Conservation (phyloP, 176 grass and related monocot species). For the Canna indica region DNA sequence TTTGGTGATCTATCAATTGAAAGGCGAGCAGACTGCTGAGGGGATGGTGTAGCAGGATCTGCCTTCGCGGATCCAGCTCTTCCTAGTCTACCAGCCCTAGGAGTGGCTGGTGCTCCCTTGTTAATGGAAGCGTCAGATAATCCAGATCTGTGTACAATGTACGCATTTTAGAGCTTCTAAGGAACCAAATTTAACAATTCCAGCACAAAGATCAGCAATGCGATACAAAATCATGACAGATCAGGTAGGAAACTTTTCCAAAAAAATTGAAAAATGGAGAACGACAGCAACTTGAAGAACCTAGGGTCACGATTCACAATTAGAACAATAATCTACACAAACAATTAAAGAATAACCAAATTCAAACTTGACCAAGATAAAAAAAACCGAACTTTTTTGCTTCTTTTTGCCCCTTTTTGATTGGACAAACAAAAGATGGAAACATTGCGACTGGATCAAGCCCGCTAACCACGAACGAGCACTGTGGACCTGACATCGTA, state of each 20-base stretch:
- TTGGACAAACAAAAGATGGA: background rate
- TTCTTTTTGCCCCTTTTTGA: too few relatives aligned
- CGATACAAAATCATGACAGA: slow-evolving; percentile 5
- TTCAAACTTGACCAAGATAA: background rate
- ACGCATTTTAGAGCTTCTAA: slow-evolving; percentile 21
- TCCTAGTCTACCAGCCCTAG: slow-evolving; percentile 42
- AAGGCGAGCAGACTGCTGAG: slow-evolving; percentile 36
- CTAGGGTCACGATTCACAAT: background rate
- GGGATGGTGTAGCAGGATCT: slow-evolving; percentile 56
- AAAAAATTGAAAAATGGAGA: background rate
- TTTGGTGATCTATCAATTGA: slow-evolving; percentile 83
- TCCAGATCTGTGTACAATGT: slow-evolving; percentile 65
- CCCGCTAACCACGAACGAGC: background rate
- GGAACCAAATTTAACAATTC: background rate
- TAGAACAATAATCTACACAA: background rate
- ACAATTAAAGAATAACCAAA: background rate
- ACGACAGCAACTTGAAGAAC: background rate
- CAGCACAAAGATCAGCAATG: slow-evolving; percentile 13
- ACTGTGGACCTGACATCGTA: background rate
- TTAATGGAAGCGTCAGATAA: slow-evolving; percentile 54
- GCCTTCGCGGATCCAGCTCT: slow-evolving; percentile 42
- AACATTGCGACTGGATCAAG: background rate
- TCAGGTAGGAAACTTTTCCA: background rate
- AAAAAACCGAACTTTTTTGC: background rate
- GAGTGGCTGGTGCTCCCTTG: slow-evolving; percentile 60